Evolutionary conservation across 2,329 filamentous ascomycete genomes (phyloP).

Genomic region (Venturia oleaginea): DNA sequence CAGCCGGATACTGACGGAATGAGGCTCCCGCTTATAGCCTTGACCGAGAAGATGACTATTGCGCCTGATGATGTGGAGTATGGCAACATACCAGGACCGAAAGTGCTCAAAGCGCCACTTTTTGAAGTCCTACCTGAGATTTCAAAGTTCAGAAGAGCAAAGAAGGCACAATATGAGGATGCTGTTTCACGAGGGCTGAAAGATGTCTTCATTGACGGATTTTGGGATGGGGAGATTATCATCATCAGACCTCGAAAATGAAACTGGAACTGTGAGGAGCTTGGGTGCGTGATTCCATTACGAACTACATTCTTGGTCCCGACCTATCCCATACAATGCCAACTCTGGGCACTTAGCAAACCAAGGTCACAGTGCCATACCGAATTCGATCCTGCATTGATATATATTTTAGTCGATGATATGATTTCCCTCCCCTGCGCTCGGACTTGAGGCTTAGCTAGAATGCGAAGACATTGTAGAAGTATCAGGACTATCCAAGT

Average conservation of each 20-base stretch:
- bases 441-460: too few relatives aligned
- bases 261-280: background rate
- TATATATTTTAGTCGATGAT: too few relatives aligned
- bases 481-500: too few relatives aligned
- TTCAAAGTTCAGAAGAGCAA: conserved; percentile 44
- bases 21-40: conserved; percentile 34
- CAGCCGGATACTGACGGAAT: conserved; percentile 38
- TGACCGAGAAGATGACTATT: conserved; percentile 35
- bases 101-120: background rate
- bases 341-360: too few relatives aligned
- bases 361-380: too few relatives aligned
- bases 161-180: conserved; percentile 41
- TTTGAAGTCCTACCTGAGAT: conserved; percentile 45
- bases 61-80: conserved; percentile 18
- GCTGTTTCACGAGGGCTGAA: conserved; percentile 18
- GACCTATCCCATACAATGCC: too few relatives aligned
- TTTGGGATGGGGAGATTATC: conserved; percentile 52
- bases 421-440: too few relatives aligned
- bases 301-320: too few relatives aligned
- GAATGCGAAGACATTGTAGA: too few relatives aligned
- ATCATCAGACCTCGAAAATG: conserved; percentile 37
- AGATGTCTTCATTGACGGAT: conserved; percentile 40
- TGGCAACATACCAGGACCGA: conserved; percentile 13
- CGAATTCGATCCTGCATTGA: too few relatives aligned
- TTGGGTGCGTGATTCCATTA: background rate